These are phyloP conservation scores for Blastocystis sp. DNA, from an alignment of 352 stramenopile species.

Conservation along the genomic window DNA sequence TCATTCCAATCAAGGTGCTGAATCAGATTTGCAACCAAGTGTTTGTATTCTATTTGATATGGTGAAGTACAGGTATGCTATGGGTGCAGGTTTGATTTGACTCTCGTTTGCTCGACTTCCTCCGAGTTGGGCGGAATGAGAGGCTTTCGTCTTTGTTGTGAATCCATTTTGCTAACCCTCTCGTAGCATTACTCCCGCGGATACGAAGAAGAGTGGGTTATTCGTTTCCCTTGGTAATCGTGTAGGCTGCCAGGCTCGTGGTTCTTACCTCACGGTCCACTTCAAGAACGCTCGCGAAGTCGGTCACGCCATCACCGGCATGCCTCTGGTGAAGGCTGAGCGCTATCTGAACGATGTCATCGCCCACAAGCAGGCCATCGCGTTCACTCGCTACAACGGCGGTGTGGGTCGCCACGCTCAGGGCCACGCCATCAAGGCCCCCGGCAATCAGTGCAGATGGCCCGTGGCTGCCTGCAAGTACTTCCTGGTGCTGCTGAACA, in stretches of 20 bases:
- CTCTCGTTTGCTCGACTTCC: not conserved
- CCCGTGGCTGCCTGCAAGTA: too few species aligned
- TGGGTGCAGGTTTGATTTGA: not conserved
- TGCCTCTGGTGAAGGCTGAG: too few species aligned
- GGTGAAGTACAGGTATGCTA: slow-evolving; percentile 49
- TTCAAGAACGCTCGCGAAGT: slow-evolving; percentile 45
- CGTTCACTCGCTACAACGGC: too few species aligned
- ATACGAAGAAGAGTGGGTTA: not conserved
- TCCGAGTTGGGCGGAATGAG: not conserved
- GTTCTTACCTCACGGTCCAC: slow-evolving; percentile 14
- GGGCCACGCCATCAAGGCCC: not conserved
- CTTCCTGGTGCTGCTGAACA: too few species aligned
- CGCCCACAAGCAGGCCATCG: too few species aligned
- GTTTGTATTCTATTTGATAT: not conserved
- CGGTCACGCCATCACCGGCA: slow-evolving; percentile 25
- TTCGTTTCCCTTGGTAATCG: not conserved
- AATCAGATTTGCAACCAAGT: slow-evolving; percentile 25
- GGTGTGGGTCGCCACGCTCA: too few species aligned
- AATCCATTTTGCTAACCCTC: not conserved
- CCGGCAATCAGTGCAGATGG: not conserved
- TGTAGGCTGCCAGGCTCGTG: not conserved
- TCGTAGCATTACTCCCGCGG: not conserved
- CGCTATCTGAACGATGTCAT: too few species aligned
- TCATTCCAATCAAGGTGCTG: not conserved
- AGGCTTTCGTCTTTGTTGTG: not conserved